Base-by-base conservation (phyloP, 2,329 filamentous ascomycete genomes). In the Whalleya microplaca region DNA sequence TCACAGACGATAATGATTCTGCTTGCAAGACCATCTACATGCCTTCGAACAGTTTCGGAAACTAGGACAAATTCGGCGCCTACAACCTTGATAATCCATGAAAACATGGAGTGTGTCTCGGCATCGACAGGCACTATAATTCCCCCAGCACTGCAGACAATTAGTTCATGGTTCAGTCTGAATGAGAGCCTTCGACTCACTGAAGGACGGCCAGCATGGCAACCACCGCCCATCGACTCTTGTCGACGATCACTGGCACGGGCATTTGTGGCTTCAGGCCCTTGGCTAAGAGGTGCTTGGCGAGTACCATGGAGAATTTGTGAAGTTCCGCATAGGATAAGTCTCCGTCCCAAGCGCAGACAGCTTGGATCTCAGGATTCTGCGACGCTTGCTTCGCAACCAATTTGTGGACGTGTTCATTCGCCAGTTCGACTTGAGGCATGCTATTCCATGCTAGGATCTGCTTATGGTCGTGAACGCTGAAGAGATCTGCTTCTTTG, bases 121-220 rank as follows among this genome's bases (percentile, higher is more conserved):
- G 71, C 73, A 43, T 83, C 81, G 23, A 84, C 71, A 0, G 80
- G 76, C 0, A 81, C 78, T 41, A 84, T 77, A n/a, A 75, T 75
- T 1, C 76, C 80, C 12, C 81, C 81, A 3, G 80, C 73, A 47
- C 64, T 75, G 52, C 10, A 8, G 9, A 40, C 2, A 1, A 29
- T 62, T 42, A 62, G 45, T 51, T 51, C 29, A 46, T 10, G 19
- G 14, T 32, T 32, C 8, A 44, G 5, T 23, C 48, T 50, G 43
- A 45, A 64, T 58, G 83, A 80, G 3, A 76, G 79, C 52, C 21
- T 40, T 29, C 0, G 9, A 85, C 86, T 53, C 80, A 78, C 72
- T 90, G 88, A 43, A 91, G 74, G 1, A 87, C 80, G 0, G 88
- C 88, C 19, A 93, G 77, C 58, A 93, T 87, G 6, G 86, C 81